Evolutionary conservation across 805 yeast genomes (phyloP).

Genomic region (Yarrowia keelungensis): DNA sequence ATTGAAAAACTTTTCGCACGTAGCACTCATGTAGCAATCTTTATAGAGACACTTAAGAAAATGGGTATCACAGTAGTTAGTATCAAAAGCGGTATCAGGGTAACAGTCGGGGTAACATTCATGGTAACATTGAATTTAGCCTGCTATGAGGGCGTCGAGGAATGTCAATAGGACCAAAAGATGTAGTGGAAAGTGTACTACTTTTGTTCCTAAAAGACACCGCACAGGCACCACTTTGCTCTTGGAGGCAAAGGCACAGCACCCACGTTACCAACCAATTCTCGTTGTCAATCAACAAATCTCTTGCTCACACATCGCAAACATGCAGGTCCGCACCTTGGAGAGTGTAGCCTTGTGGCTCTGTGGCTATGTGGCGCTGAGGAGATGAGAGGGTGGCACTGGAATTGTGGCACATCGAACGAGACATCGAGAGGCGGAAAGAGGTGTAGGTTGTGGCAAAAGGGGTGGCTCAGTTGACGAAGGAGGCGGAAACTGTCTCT

Average conservation of each 20-base stretch:
- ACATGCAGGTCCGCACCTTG: background rate
- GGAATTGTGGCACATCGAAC: background rate
- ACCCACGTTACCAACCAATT: background rate
- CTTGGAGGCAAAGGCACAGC: too few relatives aligned
- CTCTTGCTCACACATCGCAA: background rate
- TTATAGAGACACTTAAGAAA: too few relatives aligned
- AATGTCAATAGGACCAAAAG: too few relatives aligned
- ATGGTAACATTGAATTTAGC: too few relatives aligned
- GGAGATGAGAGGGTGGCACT: background rate
- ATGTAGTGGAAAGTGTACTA: too few relatives aligned
- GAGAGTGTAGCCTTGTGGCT: background rate
- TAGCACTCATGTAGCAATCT: constrained; percentile 10
- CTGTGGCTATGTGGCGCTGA: constrained; percentile 6
- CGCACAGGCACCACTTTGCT: too few relatives aligned
- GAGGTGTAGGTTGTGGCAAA: constrained; percentile 32
- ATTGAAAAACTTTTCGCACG: constrained; percentile 11
- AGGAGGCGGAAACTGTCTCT: constrained; percentile 16
- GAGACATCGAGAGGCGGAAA: constrained; percentile 8
- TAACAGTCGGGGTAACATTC: too few relatives aligned
- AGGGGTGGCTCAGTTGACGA: constrained; percentile 21
- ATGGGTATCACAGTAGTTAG: too few relatives aligned
- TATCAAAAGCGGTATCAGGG: too few relatives aligned
- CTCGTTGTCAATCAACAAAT: background rate
- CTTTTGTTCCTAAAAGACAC: too few relatives aligned
- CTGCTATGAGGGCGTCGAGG: too few relatives aligned